These are phyloP conservation scores for Astrothelium subdiscretum DNA, from an alignment of 495 filamentous ascomycete species.

Conservation along the genomic window DNA sequence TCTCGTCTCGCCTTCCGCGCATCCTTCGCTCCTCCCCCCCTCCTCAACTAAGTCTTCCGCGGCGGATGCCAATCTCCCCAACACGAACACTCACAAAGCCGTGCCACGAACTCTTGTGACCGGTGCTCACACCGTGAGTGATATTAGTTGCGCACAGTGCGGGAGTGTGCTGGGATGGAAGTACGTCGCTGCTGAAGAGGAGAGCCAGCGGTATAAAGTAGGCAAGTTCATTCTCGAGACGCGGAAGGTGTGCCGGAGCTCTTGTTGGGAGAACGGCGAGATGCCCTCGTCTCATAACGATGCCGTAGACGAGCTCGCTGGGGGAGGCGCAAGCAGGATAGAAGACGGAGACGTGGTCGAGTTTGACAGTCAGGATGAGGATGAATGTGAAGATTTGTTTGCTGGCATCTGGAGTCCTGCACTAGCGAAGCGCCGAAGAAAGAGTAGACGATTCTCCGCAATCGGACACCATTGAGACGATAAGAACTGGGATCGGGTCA, in stretches of 20 bases:
- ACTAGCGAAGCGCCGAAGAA: slow-evolving; percentile 32
- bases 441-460: neutral
- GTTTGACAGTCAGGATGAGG: slow-evolving; percentile 87
- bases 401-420: slow-evolving; percentile 71
- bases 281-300: neutral
- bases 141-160: slow-evolving; percentile 47
- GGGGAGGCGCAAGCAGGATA: slow-evolving; percentile 4
- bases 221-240: slow-evolving; percentile 95
- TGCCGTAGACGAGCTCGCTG: slow-evolving; percentile 8
- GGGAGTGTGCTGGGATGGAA: slow-evolving; percentile 77
- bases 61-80: slow-evolving; percentile 31
- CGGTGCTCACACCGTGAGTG: slow-evolving; percentile 39
- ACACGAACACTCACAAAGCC: slow-evolving; percentile 47
- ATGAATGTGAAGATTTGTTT: slow-evolving; percentile 92
- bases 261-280: slow-evolving; percentile 51
- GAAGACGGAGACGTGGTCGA: slow-evolving; percentile 38
- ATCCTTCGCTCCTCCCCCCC: slow-evolving; percentile 2
- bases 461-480: neutral
- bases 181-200: slow-evolving; percentile 75
- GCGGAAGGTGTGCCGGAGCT: slow-evolving; percentile 50
- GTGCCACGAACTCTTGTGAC: slow-evolving; percentile 69
- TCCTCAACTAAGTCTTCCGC: neutral
- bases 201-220: slow-evolving; percentile 78
- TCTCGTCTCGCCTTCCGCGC: slow-evolving; percentile 50
- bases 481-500: neutral